Evolutionary conservation across 164 flowering plant species (phyloP).

Genomic region (Dillenia turbinata): DNA sequence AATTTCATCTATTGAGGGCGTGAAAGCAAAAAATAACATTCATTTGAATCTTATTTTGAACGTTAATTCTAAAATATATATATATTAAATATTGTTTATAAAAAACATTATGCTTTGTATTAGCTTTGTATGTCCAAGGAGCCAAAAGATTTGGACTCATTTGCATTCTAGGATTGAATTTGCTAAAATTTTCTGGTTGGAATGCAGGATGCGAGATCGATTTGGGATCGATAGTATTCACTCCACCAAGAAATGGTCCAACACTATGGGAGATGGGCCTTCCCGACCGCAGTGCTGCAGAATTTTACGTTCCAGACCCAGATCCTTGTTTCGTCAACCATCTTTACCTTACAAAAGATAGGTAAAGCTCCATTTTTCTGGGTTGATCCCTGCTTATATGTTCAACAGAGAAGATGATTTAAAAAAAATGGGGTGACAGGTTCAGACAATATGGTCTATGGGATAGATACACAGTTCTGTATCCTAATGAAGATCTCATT

Average conservation of each 20-base stretch:
- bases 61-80: too few relatives aligned
- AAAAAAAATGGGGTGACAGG: constrained; percentile 20
- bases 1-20: too few relatives aligned
- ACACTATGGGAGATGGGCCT: constrained; percentile 69
- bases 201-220: constrained; percentile 27
- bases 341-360: constrained; percentile 27
- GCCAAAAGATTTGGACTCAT: too few relatives aligned
- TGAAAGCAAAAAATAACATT: too few relatives aligned
- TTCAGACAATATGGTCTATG: constrained; percentile 66
- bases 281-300: constrained; percentile 59
- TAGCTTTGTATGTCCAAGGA: too few relatives aligned
- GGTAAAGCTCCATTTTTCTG: constrained; percentile 16
- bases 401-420: too few relatives aligned
- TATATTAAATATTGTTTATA: too few relatives aligned
- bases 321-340: constrained; percentile 29
- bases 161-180: neutral
- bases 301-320: constrained; percentile 52
- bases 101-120: too few relatives aligned
- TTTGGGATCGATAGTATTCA: constrained; percentile 24
- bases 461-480: constrained; percentile 46
- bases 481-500: constrained; percentile 38
- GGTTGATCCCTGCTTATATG: neutral
- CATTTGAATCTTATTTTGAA: too few relatives aligned
- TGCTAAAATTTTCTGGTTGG: neutral
- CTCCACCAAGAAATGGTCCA: constrained; percentile 51